Conservation (phyloP, 208 protist species). For the Acanthamoeba sp. region DNA sequence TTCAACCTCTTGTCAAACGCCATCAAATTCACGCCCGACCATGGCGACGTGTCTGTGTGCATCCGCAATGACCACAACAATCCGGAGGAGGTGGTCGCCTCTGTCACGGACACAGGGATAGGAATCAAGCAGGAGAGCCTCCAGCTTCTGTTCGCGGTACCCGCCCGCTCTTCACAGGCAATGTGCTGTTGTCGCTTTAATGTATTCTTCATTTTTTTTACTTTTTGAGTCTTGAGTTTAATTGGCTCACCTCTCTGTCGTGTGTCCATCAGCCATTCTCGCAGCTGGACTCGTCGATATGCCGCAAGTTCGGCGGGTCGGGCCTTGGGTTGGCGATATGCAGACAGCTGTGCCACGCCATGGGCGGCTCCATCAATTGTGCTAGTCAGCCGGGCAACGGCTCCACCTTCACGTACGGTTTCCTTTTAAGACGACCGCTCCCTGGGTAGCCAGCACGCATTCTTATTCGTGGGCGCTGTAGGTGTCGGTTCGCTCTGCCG, state of each 20-base stretch:
- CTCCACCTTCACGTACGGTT: constrained; percentile 60
- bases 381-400: neutral
- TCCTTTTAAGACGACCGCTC: too few relatives aligned
- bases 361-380: constrained; percentile 22
- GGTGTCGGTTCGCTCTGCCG: neutral
- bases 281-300: constrained; percentile 3
- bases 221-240: too few relatives aligned
- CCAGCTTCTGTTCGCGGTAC: neutral
- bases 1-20: neutral
- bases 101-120: neutral
- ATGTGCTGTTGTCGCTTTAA: neutral
- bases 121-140: neutral
- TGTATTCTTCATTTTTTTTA: neutral
- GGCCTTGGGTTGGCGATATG: constrained; percentile 39
- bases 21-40: constrained; percentile 1
- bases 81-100: neutral
- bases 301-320: constrained; percentile 35
- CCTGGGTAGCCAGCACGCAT: neutral
- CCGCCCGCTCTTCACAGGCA: neutral
- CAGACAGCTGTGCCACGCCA: neutral
- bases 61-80: neutral
- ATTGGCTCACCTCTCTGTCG: too few relatives aligned
- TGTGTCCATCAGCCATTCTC: neutral
- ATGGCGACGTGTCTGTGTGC: neutral
- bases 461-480: neutral